Conservation (phyloP, 257 asterid species). For the Solanum pimpinellifolium region DNA sequence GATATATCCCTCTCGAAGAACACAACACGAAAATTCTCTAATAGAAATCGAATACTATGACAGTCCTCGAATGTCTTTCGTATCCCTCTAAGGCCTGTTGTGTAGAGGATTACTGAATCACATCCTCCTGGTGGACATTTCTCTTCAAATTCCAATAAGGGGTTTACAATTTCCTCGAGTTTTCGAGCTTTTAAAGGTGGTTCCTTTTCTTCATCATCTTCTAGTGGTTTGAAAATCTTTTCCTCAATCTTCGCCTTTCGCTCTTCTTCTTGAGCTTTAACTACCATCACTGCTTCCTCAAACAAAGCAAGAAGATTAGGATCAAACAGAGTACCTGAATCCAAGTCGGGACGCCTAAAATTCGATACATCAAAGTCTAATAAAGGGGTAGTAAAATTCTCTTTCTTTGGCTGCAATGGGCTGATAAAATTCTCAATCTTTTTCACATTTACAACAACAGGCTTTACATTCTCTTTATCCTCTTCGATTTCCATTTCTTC, state of each 20-base stretch:
- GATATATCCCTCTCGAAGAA: conserved; percentile 77
- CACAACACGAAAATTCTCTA: conserved; percentile 45
- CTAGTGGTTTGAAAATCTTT: conserved; percentile 5
- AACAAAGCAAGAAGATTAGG: conserved; percentile 63
- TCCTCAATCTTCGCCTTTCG: conserved; percentile 22
- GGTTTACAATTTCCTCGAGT: conserved; percentile 24
- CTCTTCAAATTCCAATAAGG: conserved; percentile 39
- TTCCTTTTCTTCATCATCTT: conserved; percentile 11
- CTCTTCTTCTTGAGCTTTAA: conserved; percentile 49
- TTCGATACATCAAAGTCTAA: conserved; percentile 24
- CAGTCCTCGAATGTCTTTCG: conserved; percentile 84
- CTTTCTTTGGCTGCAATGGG: conserved; percentile 12
- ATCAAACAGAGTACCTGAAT: conserved; percentile 58
- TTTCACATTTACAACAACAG: conserved; percentile 1
- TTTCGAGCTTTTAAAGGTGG: conserved; percentile 43
- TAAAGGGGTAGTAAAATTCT: background rate
- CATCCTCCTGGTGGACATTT: conserved; percentile 78
- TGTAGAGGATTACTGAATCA: conserved; percentile 60
- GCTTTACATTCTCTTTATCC: conserved; percentile 51
- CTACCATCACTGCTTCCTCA: conserved; percentile 54
- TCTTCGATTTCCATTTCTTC: conserved; percentile 28
- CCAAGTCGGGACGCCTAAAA: conserved; percentile 55
- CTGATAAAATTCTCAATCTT: background rate
- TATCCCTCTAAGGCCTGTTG: conserved; percentile 83
- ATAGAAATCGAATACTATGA: conserved; percentile 41